These are phyloP conservation scores for Capsicum pubescens DNA, from an alignment of 257 asterid species.

Conservation along the genomic window DNA sequence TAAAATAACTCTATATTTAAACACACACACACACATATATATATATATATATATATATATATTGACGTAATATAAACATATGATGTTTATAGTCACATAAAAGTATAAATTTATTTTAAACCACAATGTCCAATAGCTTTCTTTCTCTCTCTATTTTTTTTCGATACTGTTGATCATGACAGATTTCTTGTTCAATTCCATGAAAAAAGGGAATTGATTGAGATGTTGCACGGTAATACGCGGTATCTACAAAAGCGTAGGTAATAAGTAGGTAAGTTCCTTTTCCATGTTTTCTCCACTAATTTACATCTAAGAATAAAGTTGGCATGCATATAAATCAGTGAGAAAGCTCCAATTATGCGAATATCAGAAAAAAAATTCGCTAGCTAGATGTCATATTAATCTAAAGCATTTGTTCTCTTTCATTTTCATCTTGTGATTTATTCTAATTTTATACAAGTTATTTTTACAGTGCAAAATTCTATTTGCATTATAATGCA, in stretches of 20 bases:
- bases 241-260: not conserved
- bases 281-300: not conserved
- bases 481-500: not conserved
- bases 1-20: no score
- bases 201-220: not conserved
- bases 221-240: not conserved
- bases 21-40: no score
- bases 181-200: not conserved
- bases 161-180: not conserved
- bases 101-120: not conserved
- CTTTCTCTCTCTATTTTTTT: not conserved
- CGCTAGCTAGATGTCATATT: not conserved
- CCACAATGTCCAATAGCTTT: not conserved
- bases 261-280: not conserved
- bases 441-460: not conserved
- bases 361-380: slow-evolving; percentile 1
- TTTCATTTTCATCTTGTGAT: not conserved
- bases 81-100: not conserved
- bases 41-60: no score
- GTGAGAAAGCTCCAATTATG: not conserved
- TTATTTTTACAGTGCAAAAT: not conserved
- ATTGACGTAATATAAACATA: no score
- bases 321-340: not conserved
- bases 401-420: slow-evolving; percentile 17
- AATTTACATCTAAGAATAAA: slow-evolving; percentile 21